These are phyloP conservation scores for Ophiostoma populinum DNA, from an alignment of 2,329 filamentous ascomycete genomes.

Conservation along the genomic window DNA sequence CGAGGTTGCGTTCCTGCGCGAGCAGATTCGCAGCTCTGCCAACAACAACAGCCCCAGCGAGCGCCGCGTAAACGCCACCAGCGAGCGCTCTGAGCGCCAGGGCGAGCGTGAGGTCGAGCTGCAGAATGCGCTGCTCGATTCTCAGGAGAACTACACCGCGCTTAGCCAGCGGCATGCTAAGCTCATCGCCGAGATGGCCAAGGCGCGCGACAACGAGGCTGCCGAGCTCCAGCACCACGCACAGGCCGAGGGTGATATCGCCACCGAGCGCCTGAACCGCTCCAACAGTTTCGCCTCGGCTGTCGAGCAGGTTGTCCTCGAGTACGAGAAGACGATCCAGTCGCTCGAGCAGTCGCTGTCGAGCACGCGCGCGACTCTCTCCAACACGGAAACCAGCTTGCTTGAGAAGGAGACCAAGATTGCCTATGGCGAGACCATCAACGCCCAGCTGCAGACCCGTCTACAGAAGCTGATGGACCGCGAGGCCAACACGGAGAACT, in stretches of 20 bases:
- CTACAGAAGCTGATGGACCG: conserved; percentile 88
- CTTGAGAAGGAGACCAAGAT: conserved; percentile 89
- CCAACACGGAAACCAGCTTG: conserved; percentile 68
- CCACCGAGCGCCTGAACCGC: conserved; percentile 75
- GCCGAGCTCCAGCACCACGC: conserved; percentile 40
- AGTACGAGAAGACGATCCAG: conserved; percentile 98
- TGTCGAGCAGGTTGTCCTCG: conserved; percentile 86
- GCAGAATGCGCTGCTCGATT: conserved; percentile 82
- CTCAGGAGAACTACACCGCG: conserved; percentile 86
- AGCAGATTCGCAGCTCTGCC: conserved; percentile 69
- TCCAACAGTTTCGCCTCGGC: conserved; percentile 94
- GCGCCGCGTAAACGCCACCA: conserved; percentile 35
- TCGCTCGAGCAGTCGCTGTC: conserved; percentile 80
- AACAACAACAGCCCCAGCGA: conserved; percentile 43
- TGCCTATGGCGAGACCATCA: conserved; percentile 83
- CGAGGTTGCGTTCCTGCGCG: conserved; percentile 81
- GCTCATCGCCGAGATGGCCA: conserved; percentile 83
- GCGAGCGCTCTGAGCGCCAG: conserved; percentile 59
- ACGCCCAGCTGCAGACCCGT: conserved; percentile 71
- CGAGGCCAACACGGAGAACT: conserved; percentile 79
- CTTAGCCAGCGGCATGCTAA: conserved; percentile 89
- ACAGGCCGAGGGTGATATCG: conserved; percentile 54
- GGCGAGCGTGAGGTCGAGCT: conserved; percentile 77
- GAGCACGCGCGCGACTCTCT: conserved; percentile 67
- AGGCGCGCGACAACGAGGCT: conserved; percentile 54